Percentiles rank a stretch among this genome's conserved stretches.
Evolutionary conservation across 192 early-diverging fungal genomes (phyloP).

Genomic region (Linnemannia zychae): DNA sequence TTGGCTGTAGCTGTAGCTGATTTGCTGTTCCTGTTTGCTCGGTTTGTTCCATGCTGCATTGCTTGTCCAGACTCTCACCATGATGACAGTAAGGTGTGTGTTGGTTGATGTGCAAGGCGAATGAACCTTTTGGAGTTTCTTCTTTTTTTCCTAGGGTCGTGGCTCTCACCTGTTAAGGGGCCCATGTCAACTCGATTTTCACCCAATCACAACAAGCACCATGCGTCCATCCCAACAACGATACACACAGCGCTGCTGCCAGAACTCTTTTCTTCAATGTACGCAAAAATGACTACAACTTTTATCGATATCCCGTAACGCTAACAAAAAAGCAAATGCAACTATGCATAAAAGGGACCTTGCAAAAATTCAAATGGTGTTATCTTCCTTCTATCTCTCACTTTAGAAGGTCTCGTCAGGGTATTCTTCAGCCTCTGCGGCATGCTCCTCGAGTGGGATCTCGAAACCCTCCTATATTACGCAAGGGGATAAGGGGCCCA

Average conservation of each 20-base stretch:
- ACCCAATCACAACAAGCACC: not conserved
- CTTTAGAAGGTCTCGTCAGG: conserved; percentile 78
- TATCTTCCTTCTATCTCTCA: not conserved
- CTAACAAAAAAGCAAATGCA: not conserved
- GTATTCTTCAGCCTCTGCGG: conserved; percentile 58
- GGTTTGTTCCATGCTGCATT: not conserved
- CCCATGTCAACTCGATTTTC: not conserved
- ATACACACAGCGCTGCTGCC: not conserved
- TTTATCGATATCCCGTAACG: conserved; percentile 2
- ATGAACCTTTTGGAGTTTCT: conserved; percentile 13
- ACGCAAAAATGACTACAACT: not conserved
- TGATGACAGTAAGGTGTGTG: conserved; percentile 18
- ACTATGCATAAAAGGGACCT: not conserved
- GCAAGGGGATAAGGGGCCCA: conserved; percentile 11
- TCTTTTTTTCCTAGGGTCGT: not conserved
- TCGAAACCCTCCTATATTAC: conserved; percentile 82
- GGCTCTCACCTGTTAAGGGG: not conserved
- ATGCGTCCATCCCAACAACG: not conserved
- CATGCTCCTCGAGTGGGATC: conserved; percentile 70
- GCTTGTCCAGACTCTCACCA: conserved; percentile 28
- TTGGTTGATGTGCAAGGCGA: not conserved
- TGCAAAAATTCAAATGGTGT: not conserved
- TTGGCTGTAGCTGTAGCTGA: not conserved
- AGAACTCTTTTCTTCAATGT: not conserved
- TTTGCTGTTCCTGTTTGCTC: not conserved